These are phyloP conservation scores for Irpex sp. DNA, from an alignment of 1,284 basidiomycete species.

Conservation along the genomic window DNA sequence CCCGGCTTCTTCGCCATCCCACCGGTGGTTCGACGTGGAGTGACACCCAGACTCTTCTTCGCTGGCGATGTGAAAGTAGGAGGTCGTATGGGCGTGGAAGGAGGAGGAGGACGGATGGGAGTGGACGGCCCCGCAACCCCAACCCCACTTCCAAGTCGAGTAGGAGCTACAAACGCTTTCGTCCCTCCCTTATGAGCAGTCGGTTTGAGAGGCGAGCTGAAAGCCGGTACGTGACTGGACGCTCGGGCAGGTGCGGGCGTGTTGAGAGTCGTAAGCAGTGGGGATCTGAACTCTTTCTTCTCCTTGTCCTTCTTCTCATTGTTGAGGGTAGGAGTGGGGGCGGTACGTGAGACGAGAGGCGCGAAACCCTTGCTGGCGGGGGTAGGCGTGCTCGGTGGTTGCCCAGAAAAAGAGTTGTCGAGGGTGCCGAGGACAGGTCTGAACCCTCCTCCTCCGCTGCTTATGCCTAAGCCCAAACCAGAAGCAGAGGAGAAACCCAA, in stretches of 20 bases:
- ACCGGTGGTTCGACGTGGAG: slow-evolving; percentile 22
- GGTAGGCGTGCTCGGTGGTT: slow-evolving; percentile 20
- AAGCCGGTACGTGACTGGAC: too few species aligned
- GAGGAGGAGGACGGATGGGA: slow-evolving; percentile 19
- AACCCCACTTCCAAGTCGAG: not conserved
- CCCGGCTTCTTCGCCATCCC: slow-evolving; percentile 15
- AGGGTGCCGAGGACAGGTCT: slow-evolving; percentile 37
- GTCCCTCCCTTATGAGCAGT: slow-evolving; percentile 7
- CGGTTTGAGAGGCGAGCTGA: slow-evolving; percentile 29
- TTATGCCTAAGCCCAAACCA: too few species aligned
- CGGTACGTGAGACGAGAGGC: slow-evolving; percentile 4
- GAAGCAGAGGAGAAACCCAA: too few species aligned
- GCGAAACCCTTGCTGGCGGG: slow-evolving; percentile 19
- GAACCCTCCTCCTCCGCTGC: not conserved
- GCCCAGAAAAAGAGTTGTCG: slow-evolving; percentile 28
- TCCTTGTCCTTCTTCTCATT: slow-evolving; percentile 23
- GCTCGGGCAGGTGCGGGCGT: too few species aligned
- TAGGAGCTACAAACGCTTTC: slow-evolving; percentile 5
- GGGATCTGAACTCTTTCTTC: slow-evolving; percentile 52
- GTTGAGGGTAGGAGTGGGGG: not conserved
- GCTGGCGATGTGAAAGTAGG: slow-evolving; percentile 28
- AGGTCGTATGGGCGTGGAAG: slow-evolving; percentile 23
- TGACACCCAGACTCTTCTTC: slow-evolving; percentile 28
- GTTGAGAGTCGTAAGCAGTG: slow-evolving; percentile 27
- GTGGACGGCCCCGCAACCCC: slow-evolving; percentile 14